Evolutionary conservation across 768 basidiomycete genomes (phyloP).

Genomic region (Udeniomyces megalosporus): DNA sequence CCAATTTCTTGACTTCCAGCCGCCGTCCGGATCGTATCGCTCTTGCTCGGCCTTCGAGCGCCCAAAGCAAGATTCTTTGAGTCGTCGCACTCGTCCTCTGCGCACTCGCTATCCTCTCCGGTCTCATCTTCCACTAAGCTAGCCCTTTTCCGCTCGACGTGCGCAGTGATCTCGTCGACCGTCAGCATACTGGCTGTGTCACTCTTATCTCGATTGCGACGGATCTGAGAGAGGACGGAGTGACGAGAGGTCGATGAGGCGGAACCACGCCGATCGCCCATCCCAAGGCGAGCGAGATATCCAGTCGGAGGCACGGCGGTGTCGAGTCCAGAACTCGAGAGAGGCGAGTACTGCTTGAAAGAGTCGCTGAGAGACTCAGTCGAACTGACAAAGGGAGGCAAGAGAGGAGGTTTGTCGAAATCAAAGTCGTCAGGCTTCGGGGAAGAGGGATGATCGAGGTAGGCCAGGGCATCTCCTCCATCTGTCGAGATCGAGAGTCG

Average conservation of each 20-base stretch:
- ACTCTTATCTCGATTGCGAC: slow-evolving; percentile 64
- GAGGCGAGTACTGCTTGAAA: slow-evolving; percentile 29
- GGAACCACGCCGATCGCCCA: slow-evolving; percentile 16
- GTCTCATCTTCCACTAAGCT: slow-evolving; percentile 34
- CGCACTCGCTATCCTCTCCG: slow-evolving; percentile 21
- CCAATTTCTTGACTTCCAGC: slow-evolving; percentile 32
- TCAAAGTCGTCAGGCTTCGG: no score
- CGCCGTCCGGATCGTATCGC: neutral
- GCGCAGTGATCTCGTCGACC: slow-evolving; percentile 93
- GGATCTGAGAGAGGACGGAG: slow-evolving; percentile 35
- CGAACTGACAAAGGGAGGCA: slow-evolving; percentile 27
- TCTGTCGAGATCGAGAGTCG: slow-evolving; percentile 26
- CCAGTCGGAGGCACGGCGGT: slow-evolving; percentile 20
- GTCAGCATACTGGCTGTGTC: slow-evolving; percentile 86
- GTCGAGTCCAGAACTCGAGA: slow-evolving; percentile 18
- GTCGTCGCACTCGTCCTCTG: slow-evolving; percentile 19
- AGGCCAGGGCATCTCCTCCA: slow-evolving; percentile 14
- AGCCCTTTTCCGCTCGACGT: slow-evolving; percentile 51
- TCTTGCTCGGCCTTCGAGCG: neutral
- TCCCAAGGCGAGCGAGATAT: slow-evolving; percentile 28
- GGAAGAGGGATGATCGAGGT: neutral
- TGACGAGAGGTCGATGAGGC: slow-evolving; percentile 38
- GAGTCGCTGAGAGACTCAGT: slow-evolving; percentile 68
- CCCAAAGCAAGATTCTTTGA: neutral
- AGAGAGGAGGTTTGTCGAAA: slow-evolving; percentile 21